Base-by-base conservation (phyloP, 495 filamentous ascomycete genomes). In the Penicillium dipodomyicola region DNA sequence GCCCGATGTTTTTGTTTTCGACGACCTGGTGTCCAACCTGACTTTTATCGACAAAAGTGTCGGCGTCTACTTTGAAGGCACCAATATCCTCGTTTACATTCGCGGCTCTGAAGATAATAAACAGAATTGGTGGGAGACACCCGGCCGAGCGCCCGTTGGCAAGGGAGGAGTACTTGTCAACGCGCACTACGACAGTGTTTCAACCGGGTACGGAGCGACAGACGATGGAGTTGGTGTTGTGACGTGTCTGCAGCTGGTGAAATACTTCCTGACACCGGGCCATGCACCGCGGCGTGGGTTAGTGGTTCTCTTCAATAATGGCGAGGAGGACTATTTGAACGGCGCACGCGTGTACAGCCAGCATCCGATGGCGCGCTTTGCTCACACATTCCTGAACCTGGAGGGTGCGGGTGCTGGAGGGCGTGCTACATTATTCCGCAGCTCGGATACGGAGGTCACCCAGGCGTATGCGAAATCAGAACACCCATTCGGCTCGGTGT, bases 381-480 rank as follows among this genome's bases (percentile, higher is more conserved):
- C 87, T 30, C 87, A 92, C 64, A 88, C 89, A 0, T 97, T 98
- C 68, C 72, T 97, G 29, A 98, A 98, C 62, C 81, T 98, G 33
- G 94, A 98, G 72, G 94, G 94, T 12, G 93, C 94, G 39, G 94
- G 94, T 44, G 94, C 93, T 33, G 94, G 94, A 17, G 93, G 94
- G 8, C 84, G 91, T 46, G 93, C 94, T 9, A 88, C 84, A 6
- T 70, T 97, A 9, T 96, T 98, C 71, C 82, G 94, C 33, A 87
- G 84, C 48, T 92, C 91, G 0, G 93, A 97, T 70, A 82, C 84
- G 6, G 90, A 97, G 74, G 89, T 96, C 32, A 94, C 91, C 1
- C 80, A 76, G 48, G 85, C 84, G 22, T 97, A 97, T 72, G 78
- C 81, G 58, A 80, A 80, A 19, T 81, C 82, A 39, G 75, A 80